A percentile compares a stretch with the other conserved stretches of the same genome.
These are phyloP conservation scores for Laetiporus sulphureus DNA, from an alignment of 1,284 basidiomycete species.

Conservation along the genomic window DNA sequence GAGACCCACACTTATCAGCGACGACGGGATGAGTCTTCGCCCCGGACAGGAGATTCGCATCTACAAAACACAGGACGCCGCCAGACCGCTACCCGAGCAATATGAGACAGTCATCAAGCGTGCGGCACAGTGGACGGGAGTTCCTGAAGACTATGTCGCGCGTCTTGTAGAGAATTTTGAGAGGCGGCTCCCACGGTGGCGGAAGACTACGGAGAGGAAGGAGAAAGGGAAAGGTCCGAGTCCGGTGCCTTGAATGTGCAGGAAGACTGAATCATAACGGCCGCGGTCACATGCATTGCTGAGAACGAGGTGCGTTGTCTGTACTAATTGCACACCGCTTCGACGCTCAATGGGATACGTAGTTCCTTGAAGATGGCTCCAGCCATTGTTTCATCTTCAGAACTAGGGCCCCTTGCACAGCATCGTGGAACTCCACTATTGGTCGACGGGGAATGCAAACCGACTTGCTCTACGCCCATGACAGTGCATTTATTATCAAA, in stretches of 20 bases:
- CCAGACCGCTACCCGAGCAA: constrained; percentile 47
- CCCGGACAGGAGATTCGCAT: constrained; percentile 55
- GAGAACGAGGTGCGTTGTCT: no score
- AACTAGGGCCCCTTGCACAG: no score
- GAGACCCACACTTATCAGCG: constrained; percentile 13
- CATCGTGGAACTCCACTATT: no score
- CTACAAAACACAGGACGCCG: constrained; percentile 50
- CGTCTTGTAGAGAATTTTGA: constrained; percentile 55
- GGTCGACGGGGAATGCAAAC: no score
- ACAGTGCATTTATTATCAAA: no score
- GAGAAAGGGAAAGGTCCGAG: constrained; percentile 7
- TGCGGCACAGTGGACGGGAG: constrained; percentile 46
- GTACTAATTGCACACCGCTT: no score
- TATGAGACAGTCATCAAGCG: constrained; percentile 41
- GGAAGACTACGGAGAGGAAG: constrained; percentile 18
- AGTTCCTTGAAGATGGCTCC: no score
- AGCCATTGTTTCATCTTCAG: background rate
- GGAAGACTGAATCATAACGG: no score
- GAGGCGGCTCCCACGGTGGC: constrained; percentile 46
- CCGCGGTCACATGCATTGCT: no score
- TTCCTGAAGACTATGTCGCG: constrained; percentile 41
- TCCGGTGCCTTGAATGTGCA: background rate
- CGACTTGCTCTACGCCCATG: no score
- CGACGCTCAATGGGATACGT: no score
- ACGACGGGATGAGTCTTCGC: constrained; percentile 19